Evolutionary conservation across 1,284 basidiomycete genomes (phyloP).

Genomic region (Sporisorium graminicola): DNA sequence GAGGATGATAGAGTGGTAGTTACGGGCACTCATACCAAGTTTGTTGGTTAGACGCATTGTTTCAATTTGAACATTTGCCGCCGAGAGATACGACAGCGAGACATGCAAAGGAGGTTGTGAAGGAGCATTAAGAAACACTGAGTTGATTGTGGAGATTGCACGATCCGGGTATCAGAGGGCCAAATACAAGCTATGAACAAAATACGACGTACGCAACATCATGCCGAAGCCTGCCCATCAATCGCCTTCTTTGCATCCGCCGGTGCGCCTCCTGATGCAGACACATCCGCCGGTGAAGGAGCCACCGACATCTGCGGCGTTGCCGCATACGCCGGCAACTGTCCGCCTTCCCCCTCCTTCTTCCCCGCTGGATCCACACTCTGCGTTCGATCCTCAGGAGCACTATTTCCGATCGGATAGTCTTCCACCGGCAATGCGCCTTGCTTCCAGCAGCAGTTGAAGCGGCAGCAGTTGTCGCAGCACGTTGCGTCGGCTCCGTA

Average conservation of each 20-base stretch:
- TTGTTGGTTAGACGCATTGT: conserved; percentile 29
- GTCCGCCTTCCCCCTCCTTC: not conserved
- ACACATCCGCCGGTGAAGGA: not conserved
- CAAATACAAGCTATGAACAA: too few species aligned
- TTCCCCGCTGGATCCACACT: conserved; percentile 1
- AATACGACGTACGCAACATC: not conserved
- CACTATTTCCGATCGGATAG: conserved; percentile 41
- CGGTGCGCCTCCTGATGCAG: not conserved
- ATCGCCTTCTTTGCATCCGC: not conserved
- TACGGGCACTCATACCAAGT: conserved; percentile 50
- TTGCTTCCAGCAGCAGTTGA: conserved; percentile 45
- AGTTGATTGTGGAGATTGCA: too few species aligned
- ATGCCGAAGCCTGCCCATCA: not conserved
- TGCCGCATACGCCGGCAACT: conserved; percentile 31
- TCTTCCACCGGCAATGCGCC: conserved; percentile 45
- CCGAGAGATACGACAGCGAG: too few species aligned
- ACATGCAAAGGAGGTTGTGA: too few species aligned
- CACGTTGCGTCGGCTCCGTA: conserved; percentile 34
- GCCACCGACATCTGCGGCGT: conserved; percentile 36
- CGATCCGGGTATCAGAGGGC: too few species aligned
- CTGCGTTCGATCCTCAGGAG: conserved; percentile 11
- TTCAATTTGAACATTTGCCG: too few species aligned
- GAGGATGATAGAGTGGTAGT: conserved; percentile 43
- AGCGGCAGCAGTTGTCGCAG: conserved; percentile 46
- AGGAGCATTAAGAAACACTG: too few species aligned